A percentile compares a stretch with the other conserved stretches of the same genome.
These are phyloP conservation scores for Barnettozyma botsteinii DNA, from an alignment of 805 yeast species.

Conservation along the genomic window DNA sequence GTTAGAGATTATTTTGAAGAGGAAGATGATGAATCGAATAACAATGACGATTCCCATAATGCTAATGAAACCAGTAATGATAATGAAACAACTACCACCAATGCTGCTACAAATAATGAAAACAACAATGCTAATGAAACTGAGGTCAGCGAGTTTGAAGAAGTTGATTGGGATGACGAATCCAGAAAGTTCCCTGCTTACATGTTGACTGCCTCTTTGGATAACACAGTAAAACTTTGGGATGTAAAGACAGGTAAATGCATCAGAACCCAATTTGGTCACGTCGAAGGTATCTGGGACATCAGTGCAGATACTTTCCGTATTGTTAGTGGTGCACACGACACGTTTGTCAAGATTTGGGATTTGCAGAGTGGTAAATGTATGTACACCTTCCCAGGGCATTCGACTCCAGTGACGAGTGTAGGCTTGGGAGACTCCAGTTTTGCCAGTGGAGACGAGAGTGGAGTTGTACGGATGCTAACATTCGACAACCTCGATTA, in stretches of 20 bases:
- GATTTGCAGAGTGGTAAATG: slow-evolving; percentile 92
- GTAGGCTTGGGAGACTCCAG: slow-evolving; percentile 87
- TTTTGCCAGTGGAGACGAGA: slow-evolving; percentile 85
- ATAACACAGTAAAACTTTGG: slow-evolving; percentile 92
- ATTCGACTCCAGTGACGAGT: slow-evolving; percentile 53
- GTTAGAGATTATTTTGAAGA: slow-evolving; percentile 33
- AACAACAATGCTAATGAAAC: slow-evolving; percentile 16
- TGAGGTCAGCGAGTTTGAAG: slow-evolving; percentile 24
- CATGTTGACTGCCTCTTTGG: slow-evolving; percentile 79
- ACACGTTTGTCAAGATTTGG: slow-evolving; percentile 86
- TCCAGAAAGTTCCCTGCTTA: slow-evolving; percentile 64
- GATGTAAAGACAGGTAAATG: slow-evolving; percentile 83
- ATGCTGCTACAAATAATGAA: slow-evolving; percentile 11
- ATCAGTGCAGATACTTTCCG: slow-evolving; percentile 94
- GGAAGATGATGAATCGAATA: slow-evolving; percentile 16
- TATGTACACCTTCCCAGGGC: slow-evolving; percentile 85
- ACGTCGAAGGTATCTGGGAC: slow-evolving; percentile 97
- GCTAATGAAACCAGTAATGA: slow-evolving; percentile 14
- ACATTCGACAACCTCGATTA: slow-evolving; percentile 51
- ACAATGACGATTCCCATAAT: slow-evolving; percentile 13
- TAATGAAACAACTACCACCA: slow-evolving; percentile 9
- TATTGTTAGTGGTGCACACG: slow-evolving; percentile 92
- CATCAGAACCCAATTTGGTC: slow-evolving; percentile 92
- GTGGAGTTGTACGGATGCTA: slow-evolving; percentile 80
- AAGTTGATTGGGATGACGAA: slow-evolving; percentile 23